Evolutionary conservation across 495 filamentous ascomycete genomes (phyloP).

Genomic region (Tuber aestivum): DNA sequence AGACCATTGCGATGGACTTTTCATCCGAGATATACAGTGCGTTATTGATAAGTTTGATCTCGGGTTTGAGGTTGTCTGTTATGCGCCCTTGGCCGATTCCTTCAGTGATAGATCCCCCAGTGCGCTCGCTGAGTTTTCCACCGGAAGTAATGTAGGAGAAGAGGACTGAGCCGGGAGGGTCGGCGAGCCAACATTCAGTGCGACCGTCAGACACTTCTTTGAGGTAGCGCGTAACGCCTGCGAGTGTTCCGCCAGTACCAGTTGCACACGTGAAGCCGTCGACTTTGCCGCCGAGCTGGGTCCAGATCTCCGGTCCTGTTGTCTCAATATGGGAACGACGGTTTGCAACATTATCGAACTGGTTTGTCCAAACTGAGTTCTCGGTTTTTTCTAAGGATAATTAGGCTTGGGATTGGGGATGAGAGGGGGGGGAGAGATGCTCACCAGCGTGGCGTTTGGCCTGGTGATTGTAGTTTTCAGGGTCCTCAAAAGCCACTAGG

Average conservation of each 20-base stretch:
- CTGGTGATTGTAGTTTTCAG: constrained; percentile 96
- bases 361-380: constrained; percentile 97
- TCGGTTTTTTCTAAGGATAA: constrained; percentile 55
- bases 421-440: no score
- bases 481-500: constrained; percentile 83
- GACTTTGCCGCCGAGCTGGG: constrained; percentile 78
- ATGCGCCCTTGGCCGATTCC: constrained; percentile 97
- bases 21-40: constrained; percentile 80
- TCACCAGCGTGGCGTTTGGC: constrained; percentile 68
- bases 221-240: constrained; percentile 80
- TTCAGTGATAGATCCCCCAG: constrained; percentile 87
- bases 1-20: constrained; percentile 96
- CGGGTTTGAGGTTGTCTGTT: constrained; percentile 83
- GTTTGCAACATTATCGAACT: constrained; percentile 96
- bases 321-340: constrained; percentile 92
- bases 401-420: constrained; percentile 1
- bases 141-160: constrained; percentile 86
- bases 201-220: constrained; percentile 72
- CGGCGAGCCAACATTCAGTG: constrained; percentile 87
- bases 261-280: constrained; percentile 96
- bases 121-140: constrained; percentile 72
- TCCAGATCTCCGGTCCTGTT: constrained; percentile 94
- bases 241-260: constrained; percentile 86
- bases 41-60: constrained; percentile 80
- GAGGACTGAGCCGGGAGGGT: constrained; percentile 86